Evolutionary conservation across 2,329 filamentous ascomycete species (phyloP).

Genomic region (Fusarium sp.): DNA sequence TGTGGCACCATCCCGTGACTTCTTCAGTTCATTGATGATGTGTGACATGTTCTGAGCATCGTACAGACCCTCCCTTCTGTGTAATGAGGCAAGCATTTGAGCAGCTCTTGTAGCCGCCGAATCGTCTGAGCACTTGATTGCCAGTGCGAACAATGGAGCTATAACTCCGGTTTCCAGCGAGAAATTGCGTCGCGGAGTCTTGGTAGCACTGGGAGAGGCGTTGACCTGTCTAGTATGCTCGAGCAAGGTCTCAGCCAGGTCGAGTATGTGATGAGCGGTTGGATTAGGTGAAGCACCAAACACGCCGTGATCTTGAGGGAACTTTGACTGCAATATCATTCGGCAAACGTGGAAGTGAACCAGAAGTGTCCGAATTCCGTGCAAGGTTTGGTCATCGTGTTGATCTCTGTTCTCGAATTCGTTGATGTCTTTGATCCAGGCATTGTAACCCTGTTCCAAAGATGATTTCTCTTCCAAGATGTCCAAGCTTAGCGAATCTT

Average conservation of each 20-base stretch:
- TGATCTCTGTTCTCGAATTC: background rate
- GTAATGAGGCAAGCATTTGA: conserved; percentile 8
- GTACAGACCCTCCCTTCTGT: conserved; percentile 31
- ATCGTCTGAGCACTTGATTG: conserved; percentile 31
- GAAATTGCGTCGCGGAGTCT: conserved; percentile 19
- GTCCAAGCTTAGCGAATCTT: background rate
- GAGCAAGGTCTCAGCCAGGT: conserved; percentile 7
- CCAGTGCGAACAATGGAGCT: conserved; percentile 24
- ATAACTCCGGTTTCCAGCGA: conserved; percentile 30
- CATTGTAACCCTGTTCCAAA: background rate
- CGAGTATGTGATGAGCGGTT: conserved; percentile 1
- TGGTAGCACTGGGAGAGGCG: conserved; percentile 1
- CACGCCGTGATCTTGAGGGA: conserved; percentile 1
- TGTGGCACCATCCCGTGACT: background rate
- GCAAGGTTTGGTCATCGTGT: background rate
- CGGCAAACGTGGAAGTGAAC: conserved; percentile 11
- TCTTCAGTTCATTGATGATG: background rate
- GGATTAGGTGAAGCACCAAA: conserved; percentile 18
- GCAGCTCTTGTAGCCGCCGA: background rate
- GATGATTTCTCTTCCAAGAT: conserved; percentile 10
- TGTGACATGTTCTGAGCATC: conserved; percentile 16
- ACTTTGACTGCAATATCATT: conserved; percentile 22
- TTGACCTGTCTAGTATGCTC: background rate
- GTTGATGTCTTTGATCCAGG: conserved; percentile 2
- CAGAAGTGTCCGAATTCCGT: background rate